Evolutionary conservation across 208 protist genomes (phyloP), one percentile per base, ranked within the genome.

Genomic region (Acanthamoeba sp.): DNA sequence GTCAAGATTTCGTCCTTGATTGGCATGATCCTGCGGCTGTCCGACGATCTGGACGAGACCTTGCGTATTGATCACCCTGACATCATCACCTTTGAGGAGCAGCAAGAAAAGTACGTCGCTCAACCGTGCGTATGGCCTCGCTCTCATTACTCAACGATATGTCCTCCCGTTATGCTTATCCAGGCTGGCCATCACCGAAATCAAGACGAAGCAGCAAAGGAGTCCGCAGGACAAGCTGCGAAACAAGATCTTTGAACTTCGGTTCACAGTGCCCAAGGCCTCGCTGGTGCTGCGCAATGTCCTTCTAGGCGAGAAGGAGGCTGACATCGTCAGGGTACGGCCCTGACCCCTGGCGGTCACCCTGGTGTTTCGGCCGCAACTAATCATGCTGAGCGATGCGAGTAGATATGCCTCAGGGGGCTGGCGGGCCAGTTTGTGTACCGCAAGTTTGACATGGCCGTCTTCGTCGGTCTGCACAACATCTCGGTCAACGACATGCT

Each of bases 1-100:
- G 42, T 59, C 29, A 64, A 69, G 62, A 71, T 93, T 36, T 14
- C 24, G 34, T 18, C 14, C 32, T 59, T 93, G 36, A 52, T 93
- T 27, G 89, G 40, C 6, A 80, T 80, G 57, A 38, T 93, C 18
- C 66, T 93, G 27, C 57, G 50, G 18, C 64, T 93, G 24, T 48
- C 50, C 22, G 89, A 93, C 18, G 89, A 93, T 34, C 16, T 93
- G n/a, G 89, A 93, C 29, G 89, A 93, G 20, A 93, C 84, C 32
- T 38, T 91, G 27, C 84, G 59, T 34, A 27, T 91, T 7, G 84
- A 91, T 18, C 84, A 59, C 50, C 55, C 50, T 10, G 84, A 91
- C 50, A 82, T 82, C 38, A 27, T 82, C 20, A 69, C 84, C 29
- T 91, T 91, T 29, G 59, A 71, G 50, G 84, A 91, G 27, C 32